These are phyloP conservation scores for Beauveria pseudobassiana DNA, from an alignment of 2,329 filamentous ascomycete genomes.

Conservation along the genomic window DNA sequence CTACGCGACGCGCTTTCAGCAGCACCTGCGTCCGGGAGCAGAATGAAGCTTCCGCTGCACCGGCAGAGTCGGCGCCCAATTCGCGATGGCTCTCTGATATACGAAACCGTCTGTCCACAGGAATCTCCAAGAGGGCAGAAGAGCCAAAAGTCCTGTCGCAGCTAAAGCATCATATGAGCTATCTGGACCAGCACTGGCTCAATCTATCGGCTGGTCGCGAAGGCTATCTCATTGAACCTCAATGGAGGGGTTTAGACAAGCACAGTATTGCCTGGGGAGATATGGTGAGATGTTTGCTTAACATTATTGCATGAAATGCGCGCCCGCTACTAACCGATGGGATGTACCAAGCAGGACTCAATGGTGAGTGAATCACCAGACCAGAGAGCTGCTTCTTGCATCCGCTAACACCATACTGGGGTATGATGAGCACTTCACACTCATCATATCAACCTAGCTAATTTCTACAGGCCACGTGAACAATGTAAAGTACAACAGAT, in stretches of 20 bases:
- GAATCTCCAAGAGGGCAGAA: slow-evolving; percentile 1
- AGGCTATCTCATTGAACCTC: slow-evolving; percentile 58
- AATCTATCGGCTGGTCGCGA: slow-evolving; percentile 65
- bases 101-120: slow-evolving; percentile 16
- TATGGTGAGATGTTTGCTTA: slow-evolving; percentile 46
- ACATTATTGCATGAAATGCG: background rate
- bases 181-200: slow-evolving; percentile 51
- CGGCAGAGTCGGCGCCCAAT: slow-evolving; percentile 12
- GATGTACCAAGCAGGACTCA: slow-evolving; percentile 31
- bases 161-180: slow-evolving; percentile 14
- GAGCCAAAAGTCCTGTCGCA: background rate
- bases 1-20: slow-evolving; percentile 1
- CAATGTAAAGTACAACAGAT: slow-evolving; percentile 76
- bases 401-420: background rate
- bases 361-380: slow-evolving; percentile 38
- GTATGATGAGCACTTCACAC: background rate
- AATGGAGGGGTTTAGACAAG: slow-evolving; percentile 53
- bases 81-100: slow-evolving; percentile 23
- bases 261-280: slow-evolving; percentile 77
- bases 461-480: slow-evolving; percentile 58
- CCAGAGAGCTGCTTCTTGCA: background rate
- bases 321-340: background rate
- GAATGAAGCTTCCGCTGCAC: background rate
- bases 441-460: background rate
- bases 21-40: background rate